A percentile compares a stretch with the other conserved stretches of the same genome.
phyloP scores from a whole-genome alignment of 192 early-diverging fungal species.

The Gamsiella multidivaricata region DNA sequence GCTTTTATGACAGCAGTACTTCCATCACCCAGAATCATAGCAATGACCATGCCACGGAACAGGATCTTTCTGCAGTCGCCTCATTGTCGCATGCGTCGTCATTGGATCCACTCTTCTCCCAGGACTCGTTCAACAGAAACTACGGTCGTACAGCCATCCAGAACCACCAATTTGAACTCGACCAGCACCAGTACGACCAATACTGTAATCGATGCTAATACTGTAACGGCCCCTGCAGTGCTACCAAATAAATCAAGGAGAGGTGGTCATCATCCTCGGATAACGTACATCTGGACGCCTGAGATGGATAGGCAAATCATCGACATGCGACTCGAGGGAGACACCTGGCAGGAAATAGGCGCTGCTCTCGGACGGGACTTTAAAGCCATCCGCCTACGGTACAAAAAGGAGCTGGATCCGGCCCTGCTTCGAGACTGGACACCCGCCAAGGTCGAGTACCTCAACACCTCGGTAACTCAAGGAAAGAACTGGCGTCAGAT shows the following conservation, averaged over 20 bases:
- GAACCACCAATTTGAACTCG: neutral
- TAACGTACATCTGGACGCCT: slow-evolving; percentile 6
- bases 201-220: neutral
- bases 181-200: neutral
- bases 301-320: slow-evolving; percentile 30
- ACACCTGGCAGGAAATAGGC: slow-evolving; percentile 41
- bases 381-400: slow-evolving; percentile 13
- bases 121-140: neutral
- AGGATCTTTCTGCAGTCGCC: neutral
- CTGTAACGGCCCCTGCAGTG: neutral
- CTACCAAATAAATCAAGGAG: neutral
- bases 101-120: slow-evolving; percentile 6
- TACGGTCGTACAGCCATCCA: slow-evolving; percentile 1
- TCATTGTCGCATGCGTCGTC: neutral
- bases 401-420: slow-evolving; percentile 24
- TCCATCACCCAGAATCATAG: too few species aligned
- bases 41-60: neutral
- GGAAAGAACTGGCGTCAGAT: slow-evolving; percentile 22
- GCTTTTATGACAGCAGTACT: too few species aligned
- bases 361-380: slow-evolving; percentile 1
- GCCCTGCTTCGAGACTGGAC: slow-evolving; percentile 19
- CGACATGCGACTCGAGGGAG: slow-evolving; percentile 40
- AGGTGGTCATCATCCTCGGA: neutral
- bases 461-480: slow-evolving; percentile 17
- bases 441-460: slow-evolving; percentile 1